Conservation (phyloP, 139 green algal species). For the Chlamydomonas sp. region DNA sequence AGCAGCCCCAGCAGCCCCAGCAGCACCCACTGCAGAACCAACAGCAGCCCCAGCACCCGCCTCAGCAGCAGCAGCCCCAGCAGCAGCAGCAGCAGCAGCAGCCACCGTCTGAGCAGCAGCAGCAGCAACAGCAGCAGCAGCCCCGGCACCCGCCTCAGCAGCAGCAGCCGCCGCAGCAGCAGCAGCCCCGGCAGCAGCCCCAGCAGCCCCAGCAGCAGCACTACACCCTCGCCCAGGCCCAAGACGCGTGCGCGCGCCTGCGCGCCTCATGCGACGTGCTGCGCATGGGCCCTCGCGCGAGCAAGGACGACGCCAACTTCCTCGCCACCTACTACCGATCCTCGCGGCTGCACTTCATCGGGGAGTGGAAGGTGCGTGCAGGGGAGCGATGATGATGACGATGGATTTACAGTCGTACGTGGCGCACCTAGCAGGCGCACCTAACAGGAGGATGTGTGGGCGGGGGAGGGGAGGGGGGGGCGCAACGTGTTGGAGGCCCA, state of each 20-base stretch:
- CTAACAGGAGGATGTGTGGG: too few relatives aligned
- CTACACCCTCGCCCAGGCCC: conserved; percentile 18
- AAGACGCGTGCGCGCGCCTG: conserved; percentile 43
- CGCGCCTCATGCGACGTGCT: conserved; percentile 58
- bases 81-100: conserved; percentile 4
- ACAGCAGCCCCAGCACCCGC: conserved; percentile 9
- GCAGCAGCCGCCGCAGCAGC: conserved; percentile 7
- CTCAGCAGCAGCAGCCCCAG: conserved; percentile 15
- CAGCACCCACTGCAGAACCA: background rate
- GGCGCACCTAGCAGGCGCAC: too few relatives aligned
- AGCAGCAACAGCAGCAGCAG: conserved; percentile 21
- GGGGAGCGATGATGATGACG: too few relatives aligned
- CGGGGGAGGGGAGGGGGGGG: too few relatives aligned
- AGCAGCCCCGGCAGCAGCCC: too few relatives aligned
- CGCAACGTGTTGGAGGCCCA: too few relatives aligned
- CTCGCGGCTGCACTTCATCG: conserved; percentile 77
- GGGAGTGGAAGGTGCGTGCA: conserved; percentile 80
- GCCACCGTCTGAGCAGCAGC: background rate
- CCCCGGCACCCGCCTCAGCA: conserved; percentile 14
- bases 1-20: too few relatives aligned
- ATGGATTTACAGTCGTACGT: too few relatives aligned
- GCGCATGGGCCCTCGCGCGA: conserved; percentile 32
- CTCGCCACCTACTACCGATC: conserved; percentile 57
- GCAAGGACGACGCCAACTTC: conserved; percentile 66
- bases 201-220: conserved; percentile 16